Conservation (phyloP, 345 rosid genomes). For the Bruguiera sexangula region DNA sequence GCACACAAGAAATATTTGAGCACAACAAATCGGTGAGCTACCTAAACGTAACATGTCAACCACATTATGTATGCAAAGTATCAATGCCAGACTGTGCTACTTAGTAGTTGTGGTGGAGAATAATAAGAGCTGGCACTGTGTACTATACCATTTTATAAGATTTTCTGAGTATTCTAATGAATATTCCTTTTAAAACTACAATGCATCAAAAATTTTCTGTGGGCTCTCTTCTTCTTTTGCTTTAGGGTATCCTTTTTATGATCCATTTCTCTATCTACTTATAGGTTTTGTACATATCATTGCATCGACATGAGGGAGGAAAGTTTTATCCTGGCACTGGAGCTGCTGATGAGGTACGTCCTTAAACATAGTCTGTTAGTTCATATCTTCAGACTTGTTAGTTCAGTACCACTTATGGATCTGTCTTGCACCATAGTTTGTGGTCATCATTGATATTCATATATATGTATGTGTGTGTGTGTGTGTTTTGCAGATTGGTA, state of each 20-base stretch:
- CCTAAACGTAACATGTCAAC: conserved; percentile 8
- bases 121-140: no score
- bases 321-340: conserved; percentile 92
- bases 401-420: neutral
- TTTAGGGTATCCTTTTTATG: neutral
- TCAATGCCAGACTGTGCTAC: no score
- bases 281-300: conserved; percentile 84
- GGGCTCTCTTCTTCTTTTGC: neutral
- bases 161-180: neutral
- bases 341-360: conserved; percentile 73
- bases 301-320: conserved; percentile 94
- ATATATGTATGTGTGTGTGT: neutral
- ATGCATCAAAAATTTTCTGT: conserved; percentile 9
- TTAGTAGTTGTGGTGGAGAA: no score
- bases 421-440: neutral
- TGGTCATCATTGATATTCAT: neutral
- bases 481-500: conserved; percentile 57
- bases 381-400: neutral
- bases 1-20: conserved; percentile 93
- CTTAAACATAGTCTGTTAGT: neutral
- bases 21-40: conserved; percentile 75
- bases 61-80: neutral
- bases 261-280: neutral
- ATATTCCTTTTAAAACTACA: neutral
- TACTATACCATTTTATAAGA: no score